Evolutionary conservation across 306 rosid genomes (phyloP).

Genomic region (Neltuma alba): DNA sequence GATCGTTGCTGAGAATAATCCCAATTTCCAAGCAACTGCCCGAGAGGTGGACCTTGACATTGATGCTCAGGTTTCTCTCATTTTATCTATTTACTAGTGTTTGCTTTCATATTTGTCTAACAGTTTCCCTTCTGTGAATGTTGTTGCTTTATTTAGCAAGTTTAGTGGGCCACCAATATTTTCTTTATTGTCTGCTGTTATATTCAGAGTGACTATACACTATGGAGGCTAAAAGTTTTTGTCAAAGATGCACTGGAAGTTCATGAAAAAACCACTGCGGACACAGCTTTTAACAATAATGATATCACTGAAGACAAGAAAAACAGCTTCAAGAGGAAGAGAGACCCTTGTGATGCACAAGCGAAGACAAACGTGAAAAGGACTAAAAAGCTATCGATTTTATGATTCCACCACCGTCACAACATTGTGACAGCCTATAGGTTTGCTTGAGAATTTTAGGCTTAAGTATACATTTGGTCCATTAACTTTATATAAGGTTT

Average conservation of each 20-base stretch:
- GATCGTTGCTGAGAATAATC: slow-evolving; percentile 62
- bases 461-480: too few relatives aligned
- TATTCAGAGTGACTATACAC: slow-evolving; percentile 64
- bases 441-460: neutral
- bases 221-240: slow-evolving; percentile 63
- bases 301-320: slow-evolving; percentile 41
- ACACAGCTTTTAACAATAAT: slow-evolving; percentile 23
- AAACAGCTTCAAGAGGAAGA: slow-evolving; percentile 50
- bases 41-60: slow-evolving; percentile 71
- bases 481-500: too few relatives aligned
- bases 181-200: slow-evolving; percentile 1
- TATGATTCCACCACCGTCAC: slow-evolving; percentile 31
- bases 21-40: slow-evolving; percentile 58
- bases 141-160: neutral
- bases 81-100: slow-evolving; percentile 14
- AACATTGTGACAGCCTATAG: slow-evolving; percentile 1
- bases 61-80: slow-evolving; percentile 63
- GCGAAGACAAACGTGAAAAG: slow-evolving; percentile 43
- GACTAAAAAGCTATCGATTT: slow-evolving; percentile 50
- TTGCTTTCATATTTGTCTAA: neutral
- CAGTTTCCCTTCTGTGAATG: neutral
- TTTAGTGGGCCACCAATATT: slow-evolving; percentile 3
- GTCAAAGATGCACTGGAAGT: slow-evolving; percentile 54
- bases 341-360: slow-evolving; percentile 48
- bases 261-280: slow-evolving; percentile 38